These are phyloP conservation scores for Acanthamoeba triangularis DNA, from an alignment of 208 protist genomes.

Conservation along the genomic window DNA sequence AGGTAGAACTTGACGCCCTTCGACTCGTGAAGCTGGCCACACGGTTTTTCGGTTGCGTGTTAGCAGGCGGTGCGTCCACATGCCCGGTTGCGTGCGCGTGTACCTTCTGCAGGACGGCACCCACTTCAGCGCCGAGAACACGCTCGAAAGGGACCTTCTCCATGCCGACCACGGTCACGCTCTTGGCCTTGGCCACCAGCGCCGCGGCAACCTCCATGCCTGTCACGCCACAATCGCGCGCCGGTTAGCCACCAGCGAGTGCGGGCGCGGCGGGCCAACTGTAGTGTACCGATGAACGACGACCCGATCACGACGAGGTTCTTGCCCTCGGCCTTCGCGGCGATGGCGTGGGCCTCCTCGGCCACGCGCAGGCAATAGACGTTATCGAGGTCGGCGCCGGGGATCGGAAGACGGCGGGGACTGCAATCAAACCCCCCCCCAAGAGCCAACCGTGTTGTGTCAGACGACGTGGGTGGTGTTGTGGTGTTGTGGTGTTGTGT, in stretches of 20 bases:
- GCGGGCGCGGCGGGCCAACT: neutral
- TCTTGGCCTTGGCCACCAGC: slow-evolving; percentile 71
- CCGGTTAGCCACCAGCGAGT: neutral
- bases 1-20: slow-evolving; percentile 80
- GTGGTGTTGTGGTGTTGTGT: too few species aligned
- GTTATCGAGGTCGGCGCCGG: slow-evolving; percentile 1
- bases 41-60: too few species aligned
- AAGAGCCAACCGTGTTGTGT: neutral
- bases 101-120: slow-evolving; percentile 78
- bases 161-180: slow-evolving; percentile 81
- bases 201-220: slow-evolving; percentile 75
- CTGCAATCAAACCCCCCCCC: neutral
- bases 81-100: too few species aligned
- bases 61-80: too few species aligned
- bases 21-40: slow-evolving; percentile 72
- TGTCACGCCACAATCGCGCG: neutral
- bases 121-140: slow-evolving; percentile 79
- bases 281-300: slow-evolving; percentile 80
- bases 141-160: slow-evolving; percentile 82
- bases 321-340: slow-evolving; percentile 48
- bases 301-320: slow-evolving; percentile 81
- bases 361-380: slow-evolving; percentile 67
- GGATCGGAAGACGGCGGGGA: slow-evolving; percentile 3
- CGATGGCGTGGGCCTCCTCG: slow-evolving; percentile 72
- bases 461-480: too few species aligned